Evolutionary conservation across 805 yeast species (phyloP).

Genomic region (Sugiyamaella valdiviana): DNA sequence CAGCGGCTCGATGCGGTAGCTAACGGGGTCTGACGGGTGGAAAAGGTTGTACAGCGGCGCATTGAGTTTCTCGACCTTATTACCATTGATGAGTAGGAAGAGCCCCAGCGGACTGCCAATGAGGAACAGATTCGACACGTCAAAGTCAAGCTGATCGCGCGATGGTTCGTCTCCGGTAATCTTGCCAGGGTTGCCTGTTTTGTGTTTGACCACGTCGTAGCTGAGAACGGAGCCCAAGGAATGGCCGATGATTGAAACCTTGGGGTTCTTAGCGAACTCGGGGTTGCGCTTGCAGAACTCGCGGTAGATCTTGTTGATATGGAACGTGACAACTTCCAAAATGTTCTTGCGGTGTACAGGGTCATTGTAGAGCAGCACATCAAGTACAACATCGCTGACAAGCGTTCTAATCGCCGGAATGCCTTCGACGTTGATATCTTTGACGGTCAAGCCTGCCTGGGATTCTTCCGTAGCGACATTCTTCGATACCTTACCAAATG

Average conservation of each 20-base stretch:
- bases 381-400: slow-evolving; percentile 82
- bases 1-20: slow-evolving; percentile 84
- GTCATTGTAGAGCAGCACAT: slow-evolving; percentile 69
- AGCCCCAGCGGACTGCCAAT: slow-evolving; percentile 91
- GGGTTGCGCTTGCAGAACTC: slow-evolving; percentile 61
- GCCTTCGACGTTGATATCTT: slow-evolving; percentile 69
- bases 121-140: slow-evolving; percentile 68
- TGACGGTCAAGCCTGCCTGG: slow-evolving; percentile 35
- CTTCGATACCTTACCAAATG: slow-evolving; percentile 21
- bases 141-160: slow-evolving; percentile 45
- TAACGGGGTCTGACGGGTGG: slow-evolving; percentile 89
- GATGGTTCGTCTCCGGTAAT: slow-evolving; percentile 15
- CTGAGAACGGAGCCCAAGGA: slow-evolving; percentile 85
- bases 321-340: slow-evolving; percentile 50
- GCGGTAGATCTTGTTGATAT: slow-evolving; percentile 57
- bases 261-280: slow-evolving; percentile 51
- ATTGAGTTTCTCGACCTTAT: slow-evolving; percentile 40
- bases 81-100: slow-evolving; percentile 65
- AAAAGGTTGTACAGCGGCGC: slow-evolving; percentile 68
- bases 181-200: slow-evolving; percentile 36
- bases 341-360: slow-evolving; percentile 60
- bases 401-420: slow-evolving; percentile 64
- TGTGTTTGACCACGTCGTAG: slow-evolving; percentile 56
- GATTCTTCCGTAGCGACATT: slow-evolving; percentile 10
- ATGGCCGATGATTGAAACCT: slow-evolving; percentile 81